phyloP scores from a whole-genome alignment of 164 flowering plant species.

The Vitis cinerea region DNA sequence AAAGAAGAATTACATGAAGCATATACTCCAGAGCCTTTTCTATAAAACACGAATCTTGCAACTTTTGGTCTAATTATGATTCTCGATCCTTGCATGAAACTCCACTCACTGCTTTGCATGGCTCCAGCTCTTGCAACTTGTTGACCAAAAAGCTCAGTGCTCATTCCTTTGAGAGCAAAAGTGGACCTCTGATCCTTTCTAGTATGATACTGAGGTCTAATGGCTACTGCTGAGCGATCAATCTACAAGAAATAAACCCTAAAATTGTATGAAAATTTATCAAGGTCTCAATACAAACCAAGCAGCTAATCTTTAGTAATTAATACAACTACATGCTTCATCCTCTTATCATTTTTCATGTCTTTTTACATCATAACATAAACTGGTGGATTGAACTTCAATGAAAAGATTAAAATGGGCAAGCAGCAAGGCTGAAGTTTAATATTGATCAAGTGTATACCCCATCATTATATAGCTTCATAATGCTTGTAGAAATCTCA shows the following conservation, averaged over 20 bases:
- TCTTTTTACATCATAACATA: neutral
- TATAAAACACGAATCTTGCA: conserved; percentile 4
- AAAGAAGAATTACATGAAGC: conserved; percentile 47
- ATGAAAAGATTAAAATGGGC: neutral
- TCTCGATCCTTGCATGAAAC: conserved; percentile 41
- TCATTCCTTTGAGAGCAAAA: conserved; percentile 7
- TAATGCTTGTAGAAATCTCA: neutral
- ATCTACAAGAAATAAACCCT: conserved; percentile 10
- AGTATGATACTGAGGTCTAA: conserved; percentile 7
- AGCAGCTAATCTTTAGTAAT: neutral
- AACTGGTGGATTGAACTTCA: neutral
- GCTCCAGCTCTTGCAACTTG: conserved; percentile 15
- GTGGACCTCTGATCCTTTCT: conserved; percentile 9
- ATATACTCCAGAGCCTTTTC: conserved; percentile 23
- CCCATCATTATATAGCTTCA: too few species aligned
- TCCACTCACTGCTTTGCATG: conserved; percentile 22
- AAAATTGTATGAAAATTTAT: conserved; percentile 1
- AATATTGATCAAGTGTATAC: too few species aligned
- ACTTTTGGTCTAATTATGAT: conserved; percentile 23
- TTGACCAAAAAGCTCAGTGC: conserved; percentile 15
- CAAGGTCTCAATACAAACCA: neutral
- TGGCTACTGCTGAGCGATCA: conserved; percentile 11
- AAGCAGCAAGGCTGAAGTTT: too few species aligned
- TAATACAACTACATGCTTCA: too few species aligned
- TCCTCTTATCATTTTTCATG: neutral